These are phyloP conservation scores for Lodderomyces jiufengensis DNA, from an alignment of 1,139 yeast species.

Conservation along the genomic window DNA sequence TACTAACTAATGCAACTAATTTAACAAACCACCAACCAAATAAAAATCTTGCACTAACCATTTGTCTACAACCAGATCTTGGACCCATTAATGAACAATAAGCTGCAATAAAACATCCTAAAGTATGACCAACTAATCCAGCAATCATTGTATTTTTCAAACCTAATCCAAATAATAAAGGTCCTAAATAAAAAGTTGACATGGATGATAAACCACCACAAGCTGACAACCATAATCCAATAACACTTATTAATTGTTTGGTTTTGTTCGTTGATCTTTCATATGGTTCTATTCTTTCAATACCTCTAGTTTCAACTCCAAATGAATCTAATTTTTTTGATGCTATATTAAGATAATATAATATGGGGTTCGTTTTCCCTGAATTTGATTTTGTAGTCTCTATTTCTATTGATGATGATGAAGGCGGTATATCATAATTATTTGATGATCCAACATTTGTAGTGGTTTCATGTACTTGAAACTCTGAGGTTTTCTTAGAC, in stretches of 20 bases:
- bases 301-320: conserved; percentile 78
- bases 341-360: conserved; percentile 12
- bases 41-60: conserved; percentile 74
- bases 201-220: conserved; percentile 82
- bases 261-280: conserved; percentile 54
- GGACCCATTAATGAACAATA: conserved; percentile 86
- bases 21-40: conserved; percentile 86
- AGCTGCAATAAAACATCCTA: conserved; percentile 76
- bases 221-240: conserved; percentile 80
- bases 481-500: too few relatives aligned
- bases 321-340: conserved; percentile 33
- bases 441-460: neutral
- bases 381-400: neutral
- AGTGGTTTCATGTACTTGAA: too few relatives aligned
- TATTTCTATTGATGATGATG: neutral
- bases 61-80: conserved; percentile 79
- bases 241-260: conserved; percentile 54
- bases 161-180: conserved; percentile 64
- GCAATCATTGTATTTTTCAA: conserved; percentile 57
- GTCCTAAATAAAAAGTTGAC: conserved; percentile 77
- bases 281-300: conserved; percentile 69
- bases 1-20: conserved; percentile 62
- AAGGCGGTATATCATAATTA: neutral
- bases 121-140: conserved; percentile 57
- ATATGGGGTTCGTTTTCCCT: conserved; percentile 1